Base-by-base conservation (phyloP, 2,329 filamentous ascomycete species). In the Endoconidiophora laricicola region DNA sequence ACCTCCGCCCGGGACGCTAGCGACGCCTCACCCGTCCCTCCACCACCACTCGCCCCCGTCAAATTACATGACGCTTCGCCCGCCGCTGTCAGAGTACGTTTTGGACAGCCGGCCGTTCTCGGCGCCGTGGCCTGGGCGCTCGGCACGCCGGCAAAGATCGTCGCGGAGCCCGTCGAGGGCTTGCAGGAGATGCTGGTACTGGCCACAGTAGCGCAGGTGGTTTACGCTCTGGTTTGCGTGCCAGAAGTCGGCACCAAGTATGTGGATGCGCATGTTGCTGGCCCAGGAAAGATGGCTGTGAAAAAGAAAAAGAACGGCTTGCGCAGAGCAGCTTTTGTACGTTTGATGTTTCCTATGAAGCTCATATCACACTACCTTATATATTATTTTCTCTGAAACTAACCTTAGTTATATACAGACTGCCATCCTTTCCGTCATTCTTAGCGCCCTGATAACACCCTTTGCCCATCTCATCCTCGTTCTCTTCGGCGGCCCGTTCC, bases 401-500 rank as follows among this genome's bases (percentile, higher is more conserved):
- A 23, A 46, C n/a, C 33, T 24, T 48, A 22, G 2, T n/a, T 12
- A 14, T 20, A 6, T 29, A 36, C 16, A 48, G 50, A 48, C 44
- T 37, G 50, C 50, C 18, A 16, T 53, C 22, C 63, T 73, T 46
- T 69, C 69, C 4, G 60, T 72, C 37, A 55, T 71, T 18, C 60
- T 94, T 72, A 79, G 85, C 2, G 72, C 77, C 2, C 72, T 91
- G 56, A 69, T 88, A 52, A 81, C 83, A 6, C 73, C 90, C 29
- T 62, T 63, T 24, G 58, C 81, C 20, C 71, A 80, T 61, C 61
- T 77, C 41, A 66, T 79, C 37, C 74, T 93, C 58, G 72, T 96
- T 59, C 82, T 96, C 57, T 93, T 95, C 65, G 91, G 91, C 60
- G 91, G 90, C 6, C 91, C 91, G 0, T 70, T 94, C 48, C 84